Evolutionary conservation across 139 green algal species (phyloP).

Genomic region (Eudorina sp.): DNA sequence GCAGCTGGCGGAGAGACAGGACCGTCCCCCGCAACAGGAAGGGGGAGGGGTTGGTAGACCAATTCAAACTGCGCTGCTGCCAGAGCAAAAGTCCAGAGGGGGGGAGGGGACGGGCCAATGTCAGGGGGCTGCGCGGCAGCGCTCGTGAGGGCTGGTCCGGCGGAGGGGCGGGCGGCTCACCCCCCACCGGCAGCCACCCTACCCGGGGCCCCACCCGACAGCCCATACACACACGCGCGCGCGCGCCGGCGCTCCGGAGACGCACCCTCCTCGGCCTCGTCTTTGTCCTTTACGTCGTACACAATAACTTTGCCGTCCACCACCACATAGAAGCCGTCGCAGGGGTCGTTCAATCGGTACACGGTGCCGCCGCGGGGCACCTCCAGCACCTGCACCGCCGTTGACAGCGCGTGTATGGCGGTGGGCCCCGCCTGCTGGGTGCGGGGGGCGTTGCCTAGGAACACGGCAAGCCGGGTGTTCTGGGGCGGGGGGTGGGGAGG

Average conservation of each 20-base stretch:
- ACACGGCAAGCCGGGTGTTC: constrained; percentile 32
- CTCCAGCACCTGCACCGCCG: constrained; percentile 27
- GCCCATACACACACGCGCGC: neutral
- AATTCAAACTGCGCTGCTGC: too few species aligned
- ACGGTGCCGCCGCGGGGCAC: constrained; percentile 18
- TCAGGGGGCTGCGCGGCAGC: too few species aligned
- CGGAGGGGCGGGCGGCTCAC: too few species aligned
- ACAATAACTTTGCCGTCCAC: constrained; percentile 28
- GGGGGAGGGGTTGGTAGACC: too few species aligned
- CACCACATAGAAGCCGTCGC: constrained; percentile 41
- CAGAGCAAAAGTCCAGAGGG: too few species aligned
- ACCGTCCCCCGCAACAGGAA: too few species aligned
- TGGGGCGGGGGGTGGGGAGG: neutral
- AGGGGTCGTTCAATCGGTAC: constrained; percentile 33
- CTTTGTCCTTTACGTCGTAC: constrained; percentile 39
- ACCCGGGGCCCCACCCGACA: neutral
- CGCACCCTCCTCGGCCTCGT: constrained; percentile 33
- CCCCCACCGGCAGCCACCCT: too few species aligned
- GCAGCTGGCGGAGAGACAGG: too few species aligned
- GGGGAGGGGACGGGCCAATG: too few species aligned
- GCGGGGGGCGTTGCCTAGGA: constrained; percentile 15
- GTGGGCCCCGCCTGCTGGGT: constrained; percentile 31
- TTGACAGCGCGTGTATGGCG: constrained; percentile 24
- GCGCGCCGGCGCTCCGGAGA: too few species aligned
- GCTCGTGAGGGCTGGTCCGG: too few species aligned